Base-by-base conservation (phyloP, 2,329 filamentous ascomycete genomes). In the Fusarium incarnatum region DNA sequence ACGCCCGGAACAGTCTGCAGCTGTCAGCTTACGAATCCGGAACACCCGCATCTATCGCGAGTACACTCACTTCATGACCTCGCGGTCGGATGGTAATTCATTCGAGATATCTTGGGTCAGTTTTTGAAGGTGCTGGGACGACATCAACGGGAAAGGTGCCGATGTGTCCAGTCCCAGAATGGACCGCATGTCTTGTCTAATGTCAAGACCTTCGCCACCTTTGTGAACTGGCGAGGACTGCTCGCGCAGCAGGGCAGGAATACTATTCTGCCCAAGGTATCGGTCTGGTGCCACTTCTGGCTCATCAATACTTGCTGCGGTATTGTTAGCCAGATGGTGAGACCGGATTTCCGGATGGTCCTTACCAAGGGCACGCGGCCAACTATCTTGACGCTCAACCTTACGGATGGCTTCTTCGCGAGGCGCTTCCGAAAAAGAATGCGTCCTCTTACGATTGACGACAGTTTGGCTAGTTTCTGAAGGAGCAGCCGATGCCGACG, bases 81-180 rank as follows among this genome's bases (percentile, higher is more conserved):
- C 89, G 37, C 88, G 81, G 70, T 91, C 88, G 0, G 88, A 89
- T 3, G 89, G 89, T 22, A 91, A 80, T 74, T 90, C 88, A 9
- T 84, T 81, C 3, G 86, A 86, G 49, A 91, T 90, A 64, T 91
- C 89, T 27, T 84, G 81, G 1, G 88, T 88, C 64, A 91, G 79
- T 55, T 82, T 83, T 68, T 90, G 86, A 41, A 91, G 83, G 64
- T 91, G 88, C 32, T 85, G 83, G 20, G 86, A 83, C 10, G 89
- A 91, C 89, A 91, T 91, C 73, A 91, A 83, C 27, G 89, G 89
- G 73, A 90, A 91, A 4, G 89, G 88, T 30, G 89, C 88, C 34
- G 88, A 90, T 60, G 88, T 90, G 74, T 91, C 88, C 37, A 91
- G 81, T 16, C 89, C 89, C 25, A 91, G 81, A 52, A 91, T 90